These are phyloP conservation scores for Chaetomium olivaceum DNA, from an alignment of 2,329 filamentous ascomycete species.

Conservation along the genomic window DNA sequence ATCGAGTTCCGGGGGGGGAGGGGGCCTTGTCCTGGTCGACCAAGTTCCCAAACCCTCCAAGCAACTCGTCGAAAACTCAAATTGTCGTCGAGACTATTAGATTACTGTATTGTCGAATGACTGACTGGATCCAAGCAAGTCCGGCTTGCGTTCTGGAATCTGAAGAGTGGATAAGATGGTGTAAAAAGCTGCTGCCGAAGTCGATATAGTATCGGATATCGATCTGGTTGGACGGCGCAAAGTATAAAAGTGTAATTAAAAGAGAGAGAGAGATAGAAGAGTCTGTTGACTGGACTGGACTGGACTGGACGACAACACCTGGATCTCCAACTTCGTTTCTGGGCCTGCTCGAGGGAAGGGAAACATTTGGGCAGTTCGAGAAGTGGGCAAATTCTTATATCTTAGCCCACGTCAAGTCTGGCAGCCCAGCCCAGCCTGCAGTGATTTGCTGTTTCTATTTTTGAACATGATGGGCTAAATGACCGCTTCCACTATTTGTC, in stretches of 20 bases:
- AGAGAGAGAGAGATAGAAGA: slow-evolving; percentile 37
- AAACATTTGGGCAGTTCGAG: slow-evolving; percentile 45
- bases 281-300: slow-evolving; percentile 41
- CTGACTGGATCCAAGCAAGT: slow-evolving; percentile 58
- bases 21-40: slow-evolving; percentile 22
- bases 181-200: slow-evolving; percentile 26
- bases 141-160: slow-evolving; percentile 56
- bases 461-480: slow-evolving; percentile 44
- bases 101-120: slow-evolving; percentile 43
- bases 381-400: slow-evolving; percentile 60
- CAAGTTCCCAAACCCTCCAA: slow-evolving; percentile 39
- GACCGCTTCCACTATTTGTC: slow-evolving; percentile 46
- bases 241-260: slow-evolving; percentile 39
- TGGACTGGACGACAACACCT: slow-evolving; percentile 51
- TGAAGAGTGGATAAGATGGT: slow-evolving; percentile 25
- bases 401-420: slow-evolving; percentile 46
- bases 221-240: slow-evolving; percentile 37
- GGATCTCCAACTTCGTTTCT: slow-evolving; percentile 44
- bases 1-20: slow-evolving; percentile 9
- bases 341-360: slow-evolving; percentile 46
- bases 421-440: slow-evolving; percentile 12
- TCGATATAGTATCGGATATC: slow-evolving; percentile 13
- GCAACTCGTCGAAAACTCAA: slow-evolving; percentile 27
- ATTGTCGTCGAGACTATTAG: slow-evolving; percentile 31
- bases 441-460: slow-evolving; percentile 45